Evolutionary conservation across 176 grass and related monocot genomes (phyloP), one percentile per base, ranked within the genome.

Genomic region (Elaeis guineensis): DNA sequence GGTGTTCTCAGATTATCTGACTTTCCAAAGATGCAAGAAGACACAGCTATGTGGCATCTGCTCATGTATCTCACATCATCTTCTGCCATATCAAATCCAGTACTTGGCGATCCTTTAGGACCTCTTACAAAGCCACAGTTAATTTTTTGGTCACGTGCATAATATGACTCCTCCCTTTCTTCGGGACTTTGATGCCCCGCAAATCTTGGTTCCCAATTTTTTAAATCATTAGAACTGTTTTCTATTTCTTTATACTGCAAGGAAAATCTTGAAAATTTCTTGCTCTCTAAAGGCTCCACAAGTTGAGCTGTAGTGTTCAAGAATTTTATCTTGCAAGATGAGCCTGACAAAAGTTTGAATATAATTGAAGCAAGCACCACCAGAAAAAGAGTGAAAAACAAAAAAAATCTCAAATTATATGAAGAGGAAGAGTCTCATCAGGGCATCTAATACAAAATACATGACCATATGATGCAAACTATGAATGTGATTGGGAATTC

Each of bases 1-100:
- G 94, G 94, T 73, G 88, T 74, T 64, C 88, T 98, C 71, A 98
- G 52, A 71, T 79, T 88, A 89, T 98, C 88, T 50, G 88, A 98
- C 55, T 98, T 98, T 76, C 88, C 94, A 86, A 98, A 98, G 59
- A 98, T 98, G 67, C 94, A 98, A 28, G 94, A 98, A 52, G 94
- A 92, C n/a, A 98, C 84, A 69, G 80, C 88, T 79, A 98, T 89
- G 51, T 89, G 93, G 77, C 93, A 98, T 86, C 83, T 89, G 53
- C 82, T 86, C 88, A 89, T 89, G 69, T 89, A 98, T 54, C 80
- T 98, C 35, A 14, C 50, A 61, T 79, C 79, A 66, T 92, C 84
- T 71, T 89, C 72, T 16, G 88, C 74, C 69, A 98, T 81, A 81
- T 98, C 93, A 81, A 98, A 98, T 80, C 88, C 93, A 64, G 82